Conservation (phyloP, 1,139 yeast genomes). For the Kodamaea anthophila region DNA sequence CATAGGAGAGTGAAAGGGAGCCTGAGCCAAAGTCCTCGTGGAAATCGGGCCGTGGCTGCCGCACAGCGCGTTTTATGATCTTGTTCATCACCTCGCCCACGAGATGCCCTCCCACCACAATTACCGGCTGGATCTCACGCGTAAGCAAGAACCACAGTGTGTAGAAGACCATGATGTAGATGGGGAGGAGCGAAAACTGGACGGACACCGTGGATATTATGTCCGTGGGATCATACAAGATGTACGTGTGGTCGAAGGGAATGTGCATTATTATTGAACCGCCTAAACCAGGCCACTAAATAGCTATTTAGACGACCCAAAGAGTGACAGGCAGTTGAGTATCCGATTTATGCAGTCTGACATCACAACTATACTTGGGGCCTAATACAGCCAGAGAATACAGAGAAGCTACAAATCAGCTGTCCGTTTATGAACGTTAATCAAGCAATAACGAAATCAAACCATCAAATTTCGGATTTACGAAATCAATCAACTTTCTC, state of each 20-base stretch:
- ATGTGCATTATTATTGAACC: too few relatives aligned
- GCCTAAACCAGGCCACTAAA: too few relatives aligned
- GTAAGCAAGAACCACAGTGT: conserved; percentile 78
- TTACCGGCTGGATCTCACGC: conserved; percentile 79
- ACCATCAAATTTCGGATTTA: too few relatives aligned
- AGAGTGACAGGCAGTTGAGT: too few relatives aligned
- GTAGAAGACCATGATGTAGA: conserved; percentile 70
- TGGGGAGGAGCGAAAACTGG: conserved; percentile 76
- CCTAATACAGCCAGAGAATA: too few relatives aligned
- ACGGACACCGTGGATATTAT: conserved; percentile 57
- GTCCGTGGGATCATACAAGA: conserved; percentile 69
- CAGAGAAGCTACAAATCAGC: too few relatives aligned
- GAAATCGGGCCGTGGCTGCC: conserved; percentile 70
- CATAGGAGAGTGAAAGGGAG: conserved; percentile 57
- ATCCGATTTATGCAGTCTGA: too few relatives aligned
- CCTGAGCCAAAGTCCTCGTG: conserved; percentile 47
- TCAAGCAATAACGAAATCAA: too few relatives aligned
- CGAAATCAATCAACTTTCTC: too few relatives aligned
- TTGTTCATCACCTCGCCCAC: conserved; percentile 70
- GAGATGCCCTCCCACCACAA: conserved; percentile 83
- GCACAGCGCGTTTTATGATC: conserved; percentile 54
- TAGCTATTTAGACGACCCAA: too few relatives aligned
- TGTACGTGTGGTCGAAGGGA: conserved; percentile 68
- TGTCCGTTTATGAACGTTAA: too few relatives aligned
- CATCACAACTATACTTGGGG: too few relatives aligned